These are phyloP conservation scores for Cutaneotrichosporon sp. DNA, from an alignment of 1,284 basidiomycete species.

Conservation along the genomic window DNA sequence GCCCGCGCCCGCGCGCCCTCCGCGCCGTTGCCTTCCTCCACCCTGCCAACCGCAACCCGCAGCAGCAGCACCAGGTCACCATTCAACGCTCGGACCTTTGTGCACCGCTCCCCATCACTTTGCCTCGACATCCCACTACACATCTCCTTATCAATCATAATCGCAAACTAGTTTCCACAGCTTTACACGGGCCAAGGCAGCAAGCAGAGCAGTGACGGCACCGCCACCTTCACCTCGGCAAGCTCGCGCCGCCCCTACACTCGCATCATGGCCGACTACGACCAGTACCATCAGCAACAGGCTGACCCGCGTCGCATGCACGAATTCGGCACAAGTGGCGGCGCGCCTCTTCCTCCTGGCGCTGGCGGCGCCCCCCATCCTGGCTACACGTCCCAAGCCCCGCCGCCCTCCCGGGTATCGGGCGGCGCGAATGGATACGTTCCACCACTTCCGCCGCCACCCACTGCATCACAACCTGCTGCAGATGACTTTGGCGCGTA, in stretches of 20 bases:
- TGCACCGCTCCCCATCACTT: no score
- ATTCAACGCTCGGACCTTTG: no score
- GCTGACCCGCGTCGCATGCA: not conserved
- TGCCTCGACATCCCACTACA: no score
- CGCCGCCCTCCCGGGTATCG: no score
- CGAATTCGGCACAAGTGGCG: conserved; percentile 5
- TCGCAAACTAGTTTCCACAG: not conserved
- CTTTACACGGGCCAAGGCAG: not conserved
- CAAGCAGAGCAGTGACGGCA: not conserved
- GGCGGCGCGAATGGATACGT: no score
- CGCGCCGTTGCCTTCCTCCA: no score
- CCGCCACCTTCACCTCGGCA: no score
- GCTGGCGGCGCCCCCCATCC: not conserved
- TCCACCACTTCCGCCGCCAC: not conserved
- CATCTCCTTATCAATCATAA: not conserved
- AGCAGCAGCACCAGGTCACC: no score
- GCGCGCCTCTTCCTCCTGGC: conserved; percentile 6
- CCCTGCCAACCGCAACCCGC: no score
- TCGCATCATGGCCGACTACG: not conserved
- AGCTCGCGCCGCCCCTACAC: not conserved
- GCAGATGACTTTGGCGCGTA: not conserved
- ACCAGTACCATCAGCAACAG: not conserved
- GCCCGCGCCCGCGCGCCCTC: no score
- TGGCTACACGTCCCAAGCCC: not conserved
- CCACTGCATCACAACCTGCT: not conserved